Conservation (phyloP, 2,329 filamentous ascomycete genomes). For the Claviceps humidiphila region DNA sequence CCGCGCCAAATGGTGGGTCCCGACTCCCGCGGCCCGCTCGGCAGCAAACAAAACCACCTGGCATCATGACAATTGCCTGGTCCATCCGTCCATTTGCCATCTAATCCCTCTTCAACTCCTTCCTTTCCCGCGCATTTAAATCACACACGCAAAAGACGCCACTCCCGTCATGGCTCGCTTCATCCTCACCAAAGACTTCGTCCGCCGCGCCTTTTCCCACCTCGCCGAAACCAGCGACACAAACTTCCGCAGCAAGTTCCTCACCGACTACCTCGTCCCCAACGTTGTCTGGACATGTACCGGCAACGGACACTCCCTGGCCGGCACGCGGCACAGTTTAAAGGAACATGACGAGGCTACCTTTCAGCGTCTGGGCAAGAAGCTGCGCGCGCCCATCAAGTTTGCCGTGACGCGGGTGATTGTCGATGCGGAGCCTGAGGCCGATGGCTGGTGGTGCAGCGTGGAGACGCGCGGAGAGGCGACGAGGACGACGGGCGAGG, state of each 20-base stretch:
- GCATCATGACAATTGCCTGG: too few relatives aligned
- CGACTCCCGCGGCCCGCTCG: too few relatives aligned
- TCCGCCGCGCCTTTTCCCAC: slow-evolving; percentile 10
- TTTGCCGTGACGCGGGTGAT: slow-evolving; percentile 11
- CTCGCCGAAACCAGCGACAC: slow-evolving; percentile 9
- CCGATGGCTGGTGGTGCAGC: slow-evolving; percentile 13
- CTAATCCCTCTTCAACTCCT: too few relatives aligned
- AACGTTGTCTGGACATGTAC: slow-evolving; percentile 13
- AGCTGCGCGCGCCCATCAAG: slow-evolving; percentile 11
- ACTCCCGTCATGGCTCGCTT: slow-evolving; percentile 8
- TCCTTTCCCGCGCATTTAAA: not conserved
- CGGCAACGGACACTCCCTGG: slow-evolving; percentile 13
- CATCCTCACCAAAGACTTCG: slow-evolving; percentile 11
- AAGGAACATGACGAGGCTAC: slow-evolving; percentile 9
- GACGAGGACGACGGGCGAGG: slow-evolving; percentile 9
- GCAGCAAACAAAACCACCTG: too few relatives aligned
- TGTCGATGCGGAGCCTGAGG: slow-evolving; percentile 10
- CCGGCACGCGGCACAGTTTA: slow-evolving; percentile 10
- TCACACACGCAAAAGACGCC: not conserved
- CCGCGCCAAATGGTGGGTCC: too few relatives aligned
- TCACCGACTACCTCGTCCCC: slow-evolving; percentile 8
- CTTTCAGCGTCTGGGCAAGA: slow-evolving; percentile 10
- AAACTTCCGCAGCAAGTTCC: slow-evolving; percentile 9
- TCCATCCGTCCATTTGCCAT: too few relatives aligned
- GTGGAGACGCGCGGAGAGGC: slow-evolving; percentile 12